Evolutionary conservation across 805 yeast species (phyloP).

Genomic region (Pichia membranifaciens): DNA sequence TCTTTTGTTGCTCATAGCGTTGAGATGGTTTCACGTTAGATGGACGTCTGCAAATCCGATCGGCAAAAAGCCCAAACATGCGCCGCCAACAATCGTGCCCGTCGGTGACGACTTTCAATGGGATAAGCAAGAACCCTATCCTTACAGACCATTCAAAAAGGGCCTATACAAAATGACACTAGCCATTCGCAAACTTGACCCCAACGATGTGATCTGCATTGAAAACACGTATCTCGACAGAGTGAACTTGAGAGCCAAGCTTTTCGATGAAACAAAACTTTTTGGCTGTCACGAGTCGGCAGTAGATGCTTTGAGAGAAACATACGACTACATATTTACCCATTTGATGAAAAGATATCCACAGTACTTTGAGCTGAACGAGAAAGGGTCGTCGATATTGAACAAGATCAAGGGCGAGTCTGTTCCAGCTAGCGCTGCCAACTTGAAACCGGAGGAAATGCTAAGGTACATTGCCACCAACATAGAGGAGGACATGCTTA

Average conservation of each 20-base stretch:
- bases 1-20: no score
- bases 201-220: slow-evolving; percentile 53
- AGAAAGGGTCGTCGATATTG: slow-evolving; percentile 20
- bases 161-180: slow-evolving; percentile 53
- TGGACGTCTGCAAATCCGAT: neutral
- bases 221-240: slow-evolving; percentile 52
- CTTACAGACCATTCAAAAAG: slow-evolving; percentile 43
- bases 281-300: slow-evolving; percentile 25
- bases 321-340: slow-evolving; percentile 14
- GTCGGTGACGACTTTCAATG: slow-evolving; percentile 38
- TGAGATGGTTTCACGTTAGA: no score
- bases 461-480: slow-evolving; percentile 20
- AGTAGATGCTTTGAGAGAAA: slow-evolving; percentile 38
- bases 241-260: slow-evolving; percentile 35
- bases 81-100: slow-evolving; percentile 24
- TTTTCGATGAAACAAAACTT: slow-evolving; percentile 5
- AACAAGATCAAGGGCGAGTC: slow-evolving; percentile 39
- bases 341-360: slow-evolving; percentile 49
- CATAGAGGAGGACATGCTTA: slow-evolving; percentile 59
- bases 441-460: slow-evolving; percentile 13
- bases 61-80: neutral
- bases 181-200: slow-evolving; percentile 46
- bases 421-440: slow-evolving; percentile 29
- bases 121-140: slow-evolving; percentile 37
- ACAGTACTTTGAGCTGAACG: slow-evolving; percentile 35